A percentile compares a stretch with the other conserved stretches of the same genome.
Evolutionary conservation across 345 rosid genomes (phyloP).

Genomic region (Eucalyptus brandiana): DNA sequence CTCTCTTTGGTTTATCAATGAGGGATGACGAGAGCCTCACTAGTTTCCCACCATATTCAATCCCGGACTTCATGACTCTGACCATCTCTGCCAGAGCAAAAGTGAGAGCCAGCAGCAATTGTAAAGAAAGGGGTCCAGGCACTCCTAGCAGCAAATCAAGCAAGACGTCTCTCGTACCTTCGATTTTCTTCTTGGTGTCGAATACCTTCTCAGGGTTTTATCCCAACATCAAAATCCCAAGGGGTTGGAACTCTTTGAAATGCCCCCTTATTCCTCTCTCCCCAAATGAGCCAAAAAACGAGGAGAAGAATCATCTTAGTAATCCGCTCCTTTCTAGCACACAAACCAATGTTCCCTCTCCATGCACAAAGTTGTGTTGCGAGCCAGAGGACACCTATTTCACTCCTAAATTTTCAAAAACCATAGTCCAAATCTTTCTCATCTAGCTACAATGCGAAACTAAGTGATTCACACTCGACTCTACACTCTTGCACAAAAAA

Average conservation of each 20-base stretch:
- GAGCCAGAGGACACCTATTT: neutral
- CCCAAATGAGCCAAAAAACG: neutral
- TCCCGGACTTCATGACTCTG: constrained; percentile 76
- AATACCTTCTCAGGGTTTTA: neutral
- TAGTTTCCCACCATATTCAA: constrained; percentile 81
- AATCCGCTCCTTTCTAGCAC: neutral
- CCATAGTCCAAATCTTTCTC: neutral
- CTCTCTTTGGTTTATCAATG: constrained; percentile 33
- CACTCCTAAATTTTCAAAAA: neutral
- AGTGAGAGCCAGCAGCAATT: constrained; percentile 58
- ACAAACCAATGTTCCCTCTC: neutral
- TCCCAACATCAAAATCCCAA: neutral
- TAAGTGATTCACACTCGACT: neutral
- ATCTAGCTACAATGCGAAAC: neutral
- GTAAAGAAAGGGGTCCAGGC: constrained; percentile 43
- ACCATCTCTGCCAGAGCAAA: constrained; percentile 78
- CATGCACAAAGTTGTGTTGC: neutral
- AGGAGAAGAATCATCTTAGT: neutral
- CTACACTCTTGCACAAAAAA: neutral
- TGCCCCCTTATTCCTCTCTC: neutral
- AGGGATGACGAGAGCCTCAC: constrained; percentile 84
- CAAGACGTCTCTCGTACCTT: constrained; percentile 62
- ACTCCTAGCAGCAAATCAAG: constrained; percentile 57
- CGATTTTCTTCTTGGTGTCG: neutral
- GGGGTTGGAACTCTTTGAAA: neutral